Evolutionary conservation across 495 filamentous ascomycete genomes (phyloP), one percentile per base, ranked within the genome.

Genomic region (Opeltia flavorubescens): DNA sequence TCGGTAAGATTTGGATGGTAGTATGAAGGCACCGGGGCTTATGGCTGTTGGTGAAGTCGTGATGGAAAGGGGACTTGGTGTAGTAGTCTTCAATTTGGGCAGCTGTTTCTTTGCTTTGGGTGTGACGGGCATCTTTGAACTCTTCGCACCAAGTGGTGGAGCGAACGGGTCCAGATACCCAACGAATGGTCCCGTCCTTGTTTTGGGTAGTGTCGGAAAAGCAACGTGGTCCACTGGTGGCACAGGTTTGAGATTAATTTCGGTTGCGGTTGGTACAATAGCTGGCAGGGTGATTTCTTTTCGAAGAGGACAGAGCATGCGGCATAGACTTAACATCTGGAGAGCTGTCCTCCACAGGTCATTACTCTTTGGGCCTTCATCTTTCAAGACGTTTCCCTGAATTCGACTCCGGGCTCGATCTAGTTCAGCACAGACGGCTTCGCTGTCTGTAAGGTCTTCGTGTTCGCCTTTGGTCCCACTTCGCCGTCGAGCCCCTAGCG

Each of bases 291-390:
- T 40, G n/a, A 7, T 6, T 6, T 15, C 36, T 17, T 13, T 13
- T 13, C 13, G 29, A 6, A 13, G 13, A 6, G 62, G 34, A 15
- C 62, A 50, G 6, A 69, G 49, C 3, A 58, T 52, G 11, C 66
- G 59, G 17, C 62, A 47, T 1, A 62, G 30, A 11, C 44, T 30
- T 29, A 66, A 53, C 65, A 68, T 63, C 26, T 43, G 48, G 29
- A 66, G 41, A 0, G 65, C 59, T 30, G 50, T 54, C 43, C 52
- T 42, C 60, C 61, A 67, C 38, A 68, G 55, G 13, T 64, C 58
- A 25, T 58, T 57, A 45, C 52, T 50, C 23, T 50, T 39, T 13
- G 58, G 50, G 5, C 65, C 62, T 21, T 18, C 41, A 18, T 46
- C 33, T 34, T 51, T 46, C 18, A 58, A 23, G 13, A 30, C 26